Base-by-base conservation (phyloP, 441 rosid species). In the Francoa sonchifolia region DNA sequence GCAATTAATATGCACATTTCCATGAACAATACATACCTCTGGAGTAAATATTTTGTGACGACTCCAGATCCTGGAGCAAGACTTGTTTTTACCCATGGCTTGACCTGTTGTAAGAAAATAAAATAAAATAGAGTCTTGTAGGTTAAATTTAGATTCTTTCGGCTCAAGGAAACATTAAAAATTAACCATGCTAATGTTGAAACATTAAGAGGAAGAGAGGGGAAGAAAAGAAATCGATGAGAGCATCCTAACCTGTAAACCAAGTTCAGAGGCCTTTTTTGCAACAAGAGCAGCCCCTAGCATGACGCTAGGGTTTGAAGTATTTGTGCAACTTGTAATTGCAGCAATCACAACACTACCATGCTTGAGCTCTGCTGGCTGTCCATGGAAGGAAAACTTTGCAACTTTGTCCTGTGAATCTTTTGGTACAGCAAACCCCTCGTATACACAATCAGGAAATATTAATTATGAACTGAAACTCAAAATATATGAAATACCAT, bases 281-380 rank as follows among this genome's bases (percentile, higher is more conserved):
- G 99, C 99, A 61, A 87, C 97, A 67, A 92, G 97, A 62, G 66
- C 99, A 57, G 99, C 97, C 36, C 97, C 95, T 36, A 87, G 95
- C 99, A 92, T 92, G 62, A 92, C 97, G 28, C 94, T 92, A 44
- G 99, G 99, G 49, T 92, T 92, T 62, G 99, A 92, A 41, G 99
- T 92, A 63, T 92, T 92, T 39, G 99, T 92, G 73, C 97, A 92
- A 35, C 99, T 92, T 16, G 97, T 92, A 44, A 92, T 92, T 48
- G 99, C 99, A 53, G 97, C 92, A 69, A 92, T 92, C 65, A 92
- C 99, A 9, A 92, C 94, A 70, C 83, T 83, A 33, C 99, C 97
- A 54, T 92, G 99, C 70, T 68, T 81, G 50, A 92, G 62, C 64
- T 87, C 97, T 42, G 97, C 94, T 35, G 76, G 92, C 56, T 75